These are phyloP conservation scores for Paraglomus occultum DNA, from an alignment of 192 early-diverging fungal species.

Conservation along the genomic window DNA sequence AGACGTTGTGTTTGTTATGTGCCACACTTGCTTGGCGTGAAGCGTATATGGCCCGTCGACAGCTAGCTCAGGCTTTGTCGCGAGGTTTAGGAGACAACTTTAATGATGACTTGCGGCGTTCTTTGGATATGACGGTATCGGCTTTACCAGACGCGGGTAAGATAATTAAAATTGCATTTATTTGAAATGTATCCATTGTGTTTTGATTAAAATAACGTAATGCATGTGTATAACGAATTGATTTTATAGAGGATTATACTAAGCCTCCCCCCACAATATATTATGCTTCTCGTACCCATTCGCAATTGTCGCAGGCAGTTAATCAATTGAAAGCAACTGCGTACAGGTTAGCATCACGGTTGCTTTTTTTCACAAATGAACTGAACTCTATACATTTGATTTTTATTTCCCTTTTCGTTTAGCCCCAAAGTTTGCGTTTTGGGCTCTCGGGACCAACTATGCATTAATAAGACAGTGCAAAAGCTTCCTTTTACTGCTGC, in stretches of 20 bases:
- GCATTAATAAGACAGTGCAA: conserved; percentile 47
- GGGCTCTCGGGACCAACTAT: conserved; percentile 62
- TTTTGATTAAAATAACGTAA: too few relatives aligned
- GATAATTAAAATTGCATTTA: not conserved
- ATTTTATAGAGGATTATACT: conserved; percentile 14
- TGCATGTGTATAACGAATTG: not conserved
- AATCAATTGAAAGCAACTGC: conserved; percentile 41
- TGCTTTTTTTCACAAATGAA: not conserved
- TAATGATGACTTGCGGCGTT: conserved; percentile 1
- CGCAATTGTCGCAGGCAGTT: conserved; percentile 49
- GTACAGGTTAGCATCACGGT: conserved; percentile 22
- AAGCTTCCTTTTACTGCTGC: conserved; percentile 31
- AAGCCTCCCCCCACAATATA: conserved; percentile 34
- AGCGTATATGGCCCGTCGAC: conserved; percentile 23
- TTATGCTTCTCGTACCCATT: conserved; percentile 47
- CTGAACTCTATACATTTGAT: not conserved
- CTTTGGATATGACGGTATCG: not conserved
- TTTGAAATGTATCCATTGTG: not conserved
- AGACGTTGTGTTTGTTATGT: conserved; percentile 50
- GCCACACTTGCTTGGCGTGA: conserved; percentile 48
- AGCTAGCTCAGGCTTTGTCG: conserved; percentile 21
- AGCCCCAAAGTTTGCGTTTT: conserved; percentile 43
- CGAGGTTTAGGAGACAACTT: conserved; percentile 17
- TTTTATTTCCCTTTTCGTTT: not conserved
- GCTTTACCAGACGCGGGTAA: not conserved